Conservation (phyloP, 345 rosid species). For the Garcia nutans region DNA sequence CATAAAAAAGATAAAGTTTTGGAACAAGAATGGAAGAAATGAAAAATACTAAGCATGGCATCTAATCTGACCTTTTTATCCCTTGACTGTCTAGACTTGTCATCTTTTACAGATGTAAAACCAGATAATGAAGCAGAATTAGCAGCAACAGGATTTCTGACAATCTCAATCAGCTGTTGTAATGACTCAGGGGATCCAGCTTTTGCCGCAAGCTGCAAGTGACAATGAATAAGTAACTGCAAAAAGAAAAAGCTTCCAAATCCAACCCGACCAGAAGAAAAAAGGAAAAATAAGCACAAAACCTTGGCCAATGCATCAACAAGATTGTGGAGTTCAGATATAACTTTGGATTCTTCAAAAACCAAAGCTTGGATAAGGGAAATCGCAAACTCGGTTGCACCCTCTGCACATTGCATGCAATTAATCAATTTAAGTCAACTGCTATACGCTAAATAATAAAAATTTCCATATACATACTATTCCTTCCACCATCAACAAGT, state of each 20-base stretch:
- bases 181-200: constrained; percentile 78
- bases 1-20: constrained; percentile 16
- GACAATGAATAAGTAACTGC: constrained; percentile 17
- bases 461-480: constrained; percentile 53
- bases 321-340: constrained; percentile 90
- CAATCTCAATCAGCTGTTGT: constrained; percentile 77
- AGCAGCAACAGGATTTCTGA: constrained; percentile 62
- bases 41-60: neutral
- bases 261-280: constrained; percentile 2
- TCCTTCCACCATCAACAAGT: constrained; percentile 90
- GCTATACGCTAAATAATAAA: neutral
- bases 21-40: constrained; percentile 4
- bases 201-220: constrained; percentile 72
- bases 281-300: neutral
- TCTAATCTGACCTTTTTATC: constrained; percentile 64
- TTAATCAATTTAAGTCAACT: constrained; percentile 5
- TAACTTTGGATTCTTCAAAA: constrained; percentile 76
- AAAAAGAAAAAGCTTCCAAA: neutral
- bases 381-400: constrained; percentile 77
- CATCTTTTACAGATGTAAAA: constrained; percentile 56
- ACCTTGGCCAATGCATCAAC: constrained; percentile 96
- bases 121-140: constrained; percentile 42
- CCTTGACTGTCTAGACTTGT: constrained; percentile 56
- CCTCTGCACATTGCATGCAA: constrained; percentile 51
- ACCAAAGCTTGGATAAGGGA: constrained; percentile 83